Conservation (phyloP, 2,329 filamentous ascomycete species). For the Penicillium sp. region DNA sequence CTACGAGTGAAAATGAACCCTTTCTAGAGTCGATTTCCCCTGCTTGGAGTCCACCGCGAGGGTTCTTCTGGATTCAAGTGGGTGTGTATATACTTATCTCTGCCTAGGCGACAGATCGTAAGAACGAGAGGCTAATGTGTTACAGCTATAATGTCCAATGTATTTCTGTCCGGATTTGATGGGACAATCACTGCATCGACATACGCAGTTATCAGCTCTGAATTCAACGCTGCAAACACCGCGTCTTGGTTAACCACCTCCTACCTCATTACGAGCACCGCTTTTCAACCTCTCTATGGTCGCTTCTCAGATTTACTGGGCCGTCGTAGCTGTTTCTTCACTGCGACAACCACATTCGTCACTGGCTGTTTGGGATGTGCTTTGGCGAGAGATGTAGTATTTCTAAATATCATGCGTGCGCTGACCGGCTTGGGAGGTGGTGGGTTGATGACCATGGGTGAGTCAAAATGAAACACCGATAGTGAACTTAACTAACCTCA, state of each 20-base stretch:
- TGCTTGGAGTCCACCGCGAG: slow-evolving; percentile 50
- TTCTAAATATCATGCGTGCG: slow-evolving; percentile 69
- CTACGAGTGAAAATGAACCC: slow-evolving; percentile 25
- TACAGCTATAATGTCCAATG: slow-evolving; percentile 61
- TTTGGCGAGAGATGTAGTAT: slow-evolving; percentile 64
- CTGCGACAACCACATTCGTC: slow-evolving; percentile 63
- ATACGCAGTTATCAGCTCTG: slow-evolving; percentile 48
- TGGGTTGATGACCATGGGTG: slow-evolving; percentile 65
- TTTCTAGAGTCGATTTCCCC: slow-evolving; percentile 17
- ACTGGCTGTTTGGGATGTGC: slow-evolving; percentile 69
- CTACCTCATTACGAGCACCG: slow-evolving; percentile 64
- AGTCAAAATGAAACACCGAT: neutral
- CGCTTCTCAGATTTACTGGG: slow-evolving; percentile 73
- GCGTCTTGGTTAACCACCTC: slow-evolving; percentile 58
- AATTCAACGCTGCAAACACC: slow-evolving; percentile 49
- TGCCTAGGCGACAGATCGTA: no score
- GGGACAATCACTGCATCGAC: slow-evolving; percentile 47
- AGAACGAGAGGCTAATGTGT: neutral
- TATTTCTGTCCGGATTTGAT: slow-evolving; percentile 60
- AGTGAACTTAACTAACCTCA: neutral
- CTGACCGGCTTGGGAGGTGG: slow-evolving; percentile 73
- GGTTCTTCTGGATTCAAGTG: slow-evolving; percentile 60
- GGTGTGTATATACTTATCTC: slow-evolving; percentile 31
- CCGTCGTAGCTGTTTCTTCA: slow-evolving; percentile 59
- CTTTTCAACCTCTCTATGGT: slow-evolving; percentile 72